A percentile compares a stretch with the other conserved stretches of the same genome.
Conservation (phyloP, 2,329 filamentous ascomycete genomes). For the Sporothrix brasiliensis region DNA sequence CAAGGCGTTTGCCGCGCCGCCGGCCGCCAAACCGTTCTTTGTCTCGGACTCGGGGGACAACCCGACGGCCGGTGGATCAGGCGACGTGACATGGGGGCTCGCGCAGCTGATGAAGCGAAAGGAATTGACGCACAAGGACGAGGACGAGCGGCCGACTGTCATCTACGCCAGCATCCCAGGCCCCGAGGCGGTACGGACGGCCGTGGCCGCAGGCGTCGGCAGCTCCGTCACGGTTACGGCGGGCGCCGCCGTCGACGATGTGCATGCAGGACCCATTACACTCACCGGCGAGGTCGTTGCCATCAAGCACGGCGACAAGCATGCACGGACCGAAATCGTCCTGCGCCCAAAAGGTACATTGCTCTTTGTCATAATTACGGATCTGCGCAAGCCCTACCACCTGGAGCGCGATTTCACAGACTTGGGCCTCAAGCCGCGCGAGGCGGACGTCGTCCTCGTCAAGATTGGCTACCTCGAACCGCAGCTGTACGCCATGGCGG, state of each 20-base stretch:
- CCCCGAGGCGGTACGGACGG: slow-evolving; percentile 47
- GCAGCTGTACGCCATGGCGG: slow-evolving; percentile 57
- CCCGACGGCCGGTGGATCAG: slow-evolving; percentile 57
- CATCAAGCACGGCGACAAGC: slow-evolving; percentile 54
- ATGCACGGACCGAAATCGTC: slow-evolving; percentile 54
- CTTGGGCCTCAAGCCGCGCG: slow-evolving; percentile 50
- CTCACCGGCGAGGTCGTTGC: slow-evolving; percentile 55
- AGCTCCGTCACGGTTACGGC: slow-evolving; percentile 54
- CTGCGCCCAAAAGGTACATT: slow-evolving; percentile 48
- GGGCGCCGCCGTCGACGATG: slow-evolving; percentile 53
- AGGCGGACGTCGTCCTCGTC: slow-evolving; percentile 55
- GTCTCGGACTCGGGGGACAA: slow-evolving; percentile 61
- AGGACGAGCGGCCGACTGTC: slow-evolving; percentile 43
- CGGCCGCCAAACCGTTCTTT: slow-evolving; percentile 51
- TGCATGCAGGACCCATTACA: slow-evolving; percentile 53
- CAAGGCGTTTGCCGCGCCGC: slow-evolving; percentile 46
- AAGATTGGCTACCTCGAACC: slow-evolving; percentile 61
- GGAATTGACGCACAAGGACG: slow-evolving; percentile 43
- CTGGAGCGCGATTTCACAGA: slow-evolving; percentile 56
- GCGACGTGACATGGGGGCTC: slow-evolving; percentile 57
- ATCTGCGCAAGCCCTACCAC: slow-evolving; percentile 58
- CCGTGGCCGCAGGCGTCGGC: slow-evolving; percentile 51
- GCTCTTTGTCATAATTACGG: slow-evolving; percentile 55
- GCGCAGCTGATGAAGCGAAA: slow-evolving; percentile 49
- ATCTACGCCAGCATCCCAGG: slow-evolving; percentile 59